Conservation (phyloP, 2,329 filamentous ascomycete genomes). For the Trichoderma atroviride region DNA sequence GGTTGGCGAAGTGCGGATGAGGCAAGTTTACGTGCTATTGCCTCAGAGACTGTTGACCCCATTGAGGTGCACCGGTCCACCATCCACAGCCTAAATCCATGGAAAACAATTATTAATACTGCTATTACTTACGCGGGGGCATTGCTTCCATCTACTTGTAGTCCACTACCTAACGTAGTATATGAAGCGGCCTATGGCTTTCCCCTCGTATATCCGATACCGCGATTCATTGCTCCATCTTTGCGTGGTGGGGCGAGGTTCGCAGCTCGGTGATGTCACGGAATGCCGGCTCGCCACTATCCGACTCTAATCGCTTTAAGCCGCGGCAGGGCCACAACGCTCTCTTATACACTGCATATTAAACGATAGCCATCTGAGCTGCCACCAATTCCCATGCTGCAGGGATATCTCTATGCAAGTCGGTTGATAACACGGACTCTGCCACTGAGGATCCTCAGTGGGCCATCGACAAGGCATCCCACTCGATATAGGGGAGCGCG, state of each 20-base stretch:
- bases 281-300: background rate
- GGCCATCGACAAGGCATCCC: constrained; percentile 31
- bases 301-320: constrained; percentile 9
- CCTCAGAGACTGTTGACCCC: background rate
- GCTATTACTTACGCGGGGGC: background rate
- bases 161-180: background rate
- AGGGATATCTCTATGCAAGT: background rate
- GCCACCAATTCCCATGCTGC: constrained; percentile 13
- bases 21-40: background rate
- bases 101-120: background rate
- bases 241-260: constrained; percentile 8
- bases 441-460: constrained; percentile 42
- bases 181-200: background rate
- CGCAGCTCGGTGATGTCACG: constrained; percentile 23
- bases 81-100: background rate
- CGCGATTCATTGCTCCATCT: background rate
- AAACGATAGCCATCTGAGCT: background rate
- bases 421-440: constrained; percentile 10
- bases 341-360: background rate
- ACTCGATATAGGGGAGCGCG: background rate
- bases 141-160: background rate
- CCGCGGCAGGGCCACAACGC: background rate
- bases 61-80: background rate
- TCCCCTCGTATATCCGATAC: constrained; percentile 14
- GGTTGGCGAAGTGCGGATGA: background rate